Evolutionary conservation across 176 grass and related monocot species (phyloP).

Genomic region (Cymbopogon citratus): DNA sequence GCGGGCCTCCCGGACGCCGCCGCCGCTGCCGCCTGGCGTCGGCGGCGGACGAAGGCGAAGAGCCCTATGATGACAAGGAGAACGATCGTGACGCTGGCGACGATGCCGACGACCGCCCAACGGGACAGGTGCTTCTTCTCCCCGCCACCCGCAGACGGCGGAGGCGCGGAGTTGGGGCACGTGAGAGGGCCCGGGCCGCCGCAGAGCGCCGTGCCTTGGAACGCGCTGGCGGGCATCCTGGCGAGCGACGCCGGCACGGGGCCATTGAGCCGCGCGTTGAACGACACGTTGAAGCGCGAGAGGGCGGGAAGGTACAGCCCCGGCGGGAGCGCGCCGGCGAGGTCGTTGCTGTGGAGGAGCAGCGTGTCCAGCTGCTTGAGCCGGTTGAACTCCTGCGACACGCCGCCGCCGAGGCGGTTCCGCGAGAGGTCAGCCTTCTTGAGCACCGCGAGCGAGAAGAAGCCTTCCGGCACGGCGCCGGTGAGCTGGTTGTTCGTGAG

Average conservation of each 20-base stretch:
- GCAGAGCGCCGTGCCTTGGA: conserved; percentile 52
- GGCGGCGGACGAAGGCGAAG: conserved; percentile 11
- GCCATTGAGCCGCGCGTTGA: conserved; percentile 44
- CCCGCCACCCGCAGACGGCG: background rate
- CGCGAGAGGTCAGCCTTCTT: conserved; percentile 35
- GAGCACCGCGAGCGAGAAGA: conserved; percentile 65
- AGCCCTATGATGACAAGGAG: conserved; percentile 37
- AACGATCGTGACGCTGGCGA: conserved; percentile 29
- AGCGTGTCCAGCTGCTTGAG: conserved; percentile 34
- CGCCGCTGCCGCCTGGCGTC: background rate
- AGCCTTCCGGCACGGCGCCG: conserved; percentile 32
- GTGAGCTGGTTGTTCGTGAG: conserved; percentile 36
- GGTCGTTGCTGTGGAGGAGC: conserved; percentile 40
- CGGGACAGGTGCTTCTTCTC: conserved; percentile 39
- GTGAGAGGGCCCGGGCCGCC: conserved; percentile 21
- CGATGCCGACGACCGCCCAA: conserved; percentile 54
- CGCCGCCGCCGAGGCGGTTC: conserved; percentile 45
- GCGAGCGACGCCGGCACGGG: conserved; percentile 48
- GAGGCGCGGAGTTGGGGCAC: background rate
- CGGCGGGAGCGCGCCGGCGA: conserved; percentile 41
- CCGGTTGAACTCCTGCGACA: conserved; percentile 41
- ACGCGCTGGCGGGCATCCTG: conserved; percentile 31
- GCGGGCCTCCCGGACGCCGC: background rate
- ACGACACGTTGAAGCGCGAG: conserved; percentile 56
- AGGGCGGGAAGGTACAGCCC: conserved; percentile 22